A percentile compares a stretch with the other conserved stretches of the same genome.
Conservation (phyloP, 495 filamentous ascomycete genomes). For the Daldinia grandis region DNA sequence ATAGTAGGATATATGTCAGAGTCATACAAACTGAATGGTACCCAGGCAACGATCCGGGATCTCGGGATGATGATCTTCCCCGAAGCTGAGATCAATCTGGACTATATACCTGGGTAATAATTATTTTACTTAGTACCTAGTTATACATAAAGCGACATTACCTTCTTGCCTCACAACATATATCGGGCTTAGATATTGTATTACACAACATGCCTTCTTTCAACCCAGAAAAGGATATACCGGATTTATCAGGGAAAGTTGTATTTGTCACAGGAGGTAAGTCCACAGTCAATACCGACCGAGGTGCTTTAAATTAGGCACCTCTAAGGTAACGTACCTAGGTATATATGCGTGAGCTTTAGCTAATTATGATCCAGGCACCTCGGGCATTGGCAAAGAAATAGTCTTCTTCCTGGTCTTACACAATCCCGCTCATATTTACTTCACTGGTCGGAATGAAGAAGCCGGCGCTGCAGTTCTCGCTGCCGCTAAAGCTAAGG, state of each 20-base stretch:
- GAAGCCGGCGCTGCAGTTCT: constrained; percentile 20
- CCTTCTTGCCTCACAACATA: too few relatives aligned
- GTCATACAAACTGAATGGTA: not conserved
- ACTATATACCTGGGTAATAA: too few relatives aligned
- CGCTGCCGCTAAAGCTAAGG: constrained; percentile 11
- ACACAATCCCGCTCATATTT: constrained; percentile 67
- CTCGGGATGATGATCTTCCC: not conserved
- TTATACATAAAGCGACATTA: too few relatives aligned
- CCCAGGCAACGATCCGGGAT: not conserved
- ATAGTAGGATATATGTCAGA: not conserved
- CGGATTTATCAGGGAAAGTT: constrained; percentile 62
- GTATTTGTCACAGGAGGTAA: constrained; percentile 69
- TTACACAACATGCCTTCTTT: constrained; percentile 44
- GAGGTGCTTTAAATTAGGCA: too few relatives aligned
- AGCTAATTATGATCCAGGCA: constrained; percentile 53
- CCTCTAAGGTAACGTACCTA: too few relatives aligned
- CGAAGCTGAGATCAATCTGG: not conserved
- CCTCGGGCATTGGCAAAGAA: constrained; percentile 69
- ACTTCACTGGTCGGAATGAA: constrained; percentile 66
- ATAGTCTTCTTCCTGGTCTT: constrained; percentile 65
- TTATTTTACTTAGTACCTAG: too few relatives aligned
- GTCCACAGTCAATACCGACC: not conserved
- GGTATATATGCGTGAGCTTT: not conserved
- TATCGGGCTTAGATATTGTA: not conserved
- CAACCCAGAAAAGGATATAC: constrained; percentile 63